Conservation (phyloP, 2,329 filamentous ascomycete genomes). For the Clarireedia sp. region DNA sequence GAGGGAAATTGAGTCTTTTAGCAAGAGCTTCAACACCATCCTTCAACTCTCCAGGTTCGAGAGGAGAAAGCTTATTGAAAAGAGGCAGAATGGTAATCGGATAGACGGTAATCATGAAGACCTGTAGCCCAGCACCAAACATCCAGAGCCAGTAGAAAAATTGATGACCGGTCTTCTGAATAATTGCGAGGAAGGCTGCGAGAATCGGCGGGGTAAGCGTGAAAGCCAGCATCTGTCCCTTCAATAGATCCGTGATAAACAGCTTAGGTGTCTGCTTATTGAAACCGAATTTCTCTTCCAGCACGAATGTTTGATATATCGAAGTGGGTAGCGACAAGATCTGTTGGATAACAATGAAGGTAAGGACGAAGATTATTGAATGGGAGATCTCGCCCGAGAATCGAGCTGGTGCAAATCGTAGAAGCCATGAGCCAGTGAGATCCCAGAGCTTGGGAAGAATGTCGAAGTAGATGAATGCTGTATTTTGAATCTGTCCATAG, state of each 20-base stretch:
- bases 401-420: slow-evolving; percentile 64
- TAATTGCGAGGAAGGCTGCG: slow-evolving; percentile 85
- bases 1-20: slow-evolving; percentile 77
- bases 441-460: slow-evolving; percentile 87
- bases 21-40: slow-evolving; percentile 79
- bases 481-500: slow-evolving; percentile 80
- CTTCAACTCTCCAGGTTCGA: slow-evolving; percentile 83
- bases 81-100: slow-evolving; percentile 87
- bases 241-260: slow-evolving; percentile 85
- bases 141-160: slow-evolving; percentile 99
- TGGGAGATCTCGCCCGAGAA: slow-evolving; percentile 92
- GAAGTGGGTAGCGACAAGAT: slow-evolving; percentile 69
- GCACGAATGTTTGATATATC: slow-evolving; percentile 89
- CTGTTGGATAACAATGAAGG: slow-evolving; percentile 76
- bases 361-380: slow-evolving; percentile 84
- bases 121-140: slow-evolving; percentile 80
- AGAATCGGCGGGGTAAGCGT: slow-evolving; percentile 80
- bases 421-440: slow-evolving; percentile 66
- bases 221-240: slow-evolving; percentile 75
- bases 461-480: slow-evolving; percentile 84
- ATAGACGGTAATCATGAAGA: slow-evolving; percentile 94
- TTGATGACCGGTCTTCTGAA: slow-evolving; percentile 83
- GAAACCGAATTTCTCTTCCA: slow-evolving; percentile 97
- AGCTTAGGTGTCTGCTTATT: slow-evolving; percentile 93
- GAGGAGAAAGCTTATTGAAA: slow-evolving; percentile 96